Base-by-base conservation (phyloP, 2,329 filamentous ascomycete species). In the Colletotrichum caudatum region DNA sequence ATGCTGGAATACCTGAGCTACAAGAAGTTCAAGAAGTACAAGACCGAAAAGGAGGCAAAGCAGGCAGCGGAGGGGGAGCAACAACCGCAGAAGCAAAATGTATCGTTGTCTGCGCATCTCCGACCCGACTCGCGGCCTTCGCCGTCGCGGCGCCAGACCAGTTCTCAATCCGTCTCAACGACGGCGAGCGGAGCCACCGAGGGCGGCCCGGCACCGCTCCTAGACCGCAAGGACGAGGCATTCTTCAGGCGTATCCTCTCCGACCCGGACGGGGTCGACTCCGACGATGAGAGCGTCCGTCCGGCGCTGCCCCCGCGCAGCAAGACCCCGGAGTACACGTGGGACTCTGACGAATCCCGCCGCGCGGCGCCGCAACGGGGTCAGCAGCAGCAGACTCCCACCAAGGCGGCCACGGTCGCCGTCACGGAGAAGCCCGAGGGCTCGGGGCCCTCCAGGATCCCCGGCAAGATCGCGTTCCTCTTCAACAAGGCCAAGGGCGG, bases 1-100 rank as follows among this genome's bases (percentile, higher is more conserved):
- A 92, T 92, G 90, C 77, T 91, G 73, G 89, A 91, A 79, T 91
- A 89, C 79, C 87, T 91, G 74, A 81, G 84, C 46, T 88, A 86
- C 82, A 91, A 88, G 78, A 91, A 90, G 78, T 82, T 85, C 77
- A 91, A 90, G 82, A 89, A 91, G 80, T 81, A 87, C 78, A 85
- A 83, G 75, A 85, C 82, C 2, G 84, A 89, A 70, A 87, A 89
- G 71, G 80, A 80, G 20, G 79, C 78, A 37, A 76, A 78, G 57
- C 75, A 78, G 29, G 73, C 78, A 9, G 74, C 71, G 12, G 74
- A 74, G 51, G 74, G 75, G 16, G 75, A 75, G 16, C 56, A 76
- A 48, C 11, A 73, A 67, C 46, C 64, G 68, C 26, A 69, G 12
- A 71, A 78, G 16, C 41, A 64, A 1, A 64, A 72, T 20, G 72